Evolutionary conservation across 768 basidiomycete genomes (phyloP).

Genomic region (Saitozyma podzolica): DNA sequence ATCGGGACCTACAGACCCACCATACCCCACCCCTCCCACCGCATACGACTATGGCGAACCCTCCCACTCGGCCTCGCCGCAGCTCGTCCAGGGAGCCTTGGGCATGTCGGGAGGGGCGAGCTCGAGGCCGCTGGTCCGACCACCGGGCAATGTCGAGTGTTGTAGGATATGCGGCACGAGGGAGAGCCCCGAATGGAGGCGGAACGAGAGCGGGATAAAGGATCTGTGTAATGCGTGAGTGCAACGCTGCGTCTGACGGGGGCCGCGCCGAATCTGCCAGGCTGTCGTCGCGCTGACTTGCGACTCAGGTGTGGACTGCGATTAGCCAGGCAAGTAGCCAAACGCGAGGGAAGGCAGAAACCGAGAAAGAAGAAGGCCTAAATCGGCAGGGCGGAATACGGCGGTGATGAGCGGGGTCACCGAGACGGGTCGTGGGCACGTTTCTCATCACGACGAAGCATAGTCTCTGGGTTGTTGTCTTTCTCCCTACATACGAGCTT

Average conservation of each 20-base stretch:
- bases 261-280: too few relatives aligned
- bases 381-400: too few relatives aligned
- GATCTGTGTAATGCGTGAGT: constrained; percentile 53
- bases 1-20: neutral
- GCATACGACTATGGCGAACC: constrained; percentile 3
- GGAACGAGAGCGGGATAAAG: constrained; percentile 48
- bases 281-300: constrained; percentile 1
- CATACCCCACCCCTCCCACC: neutral
- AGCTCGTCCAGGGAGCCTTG: too few relatives aligned
- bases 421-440: too few relatives aligned
- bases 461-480: too few relatives aligned
- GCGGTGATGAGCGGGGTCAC: too few relatives aligned
- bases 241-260: too few relatives aligned
- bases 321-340: constrained; percentile 47
- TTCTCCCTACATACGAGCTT: too few relatives aligned
- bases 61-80: too few relatives aligned
- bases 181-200: constrained; percentile 49
- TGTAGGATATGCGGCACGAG: constrained; percentile 44
- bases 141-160: constrained; percentile 43
- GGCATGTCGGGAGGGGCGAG: too few relatives aligned
- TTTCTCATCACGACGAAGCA: too few relatives aligned
- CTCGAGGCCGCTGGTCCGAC: constrained; percentile 39
- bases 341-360: constrained; percentile 49
- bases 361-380: constrained; percentile 44
- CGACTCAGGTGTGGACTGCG: constrained; percentile 44